Evolutionary conservation across 2,329 filamentous ascomycete genomes (phyloP), one percentile per base, ranked within the genome.

Genomic region (Cladophialophora psammophila): DNA sequence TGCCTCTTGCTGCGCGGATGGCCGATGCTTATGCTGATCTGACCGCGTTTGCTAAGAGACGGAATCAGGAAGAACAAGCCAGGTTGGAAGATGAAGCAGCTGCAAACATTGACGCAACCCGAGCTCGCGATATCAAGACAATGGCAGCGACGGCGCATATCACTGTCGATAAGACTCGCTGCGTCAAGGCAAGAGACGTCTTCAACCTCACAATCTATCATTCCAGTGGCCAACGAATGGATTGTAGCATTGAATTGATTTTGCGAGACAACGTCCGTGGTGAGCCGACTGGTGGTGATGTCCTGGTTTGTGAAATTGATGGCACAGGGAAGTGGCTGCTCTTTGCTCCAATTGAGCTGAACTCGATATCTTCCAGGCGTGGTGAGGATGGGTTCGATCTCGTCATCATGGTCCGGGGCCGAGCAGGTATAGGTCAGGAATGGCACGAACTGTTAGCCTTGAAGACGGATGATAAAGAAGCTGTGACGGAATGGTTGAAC

Each of bases 281-380:
- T 57, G 84, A 86, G 40, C 87, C 90, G 69, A 82, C 55, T 26
- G 72, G 86, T 57, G 93, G 94, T 6, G 95, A 99, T 77, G 77
- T 99, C n/a, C 86, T 99, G 26, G 90, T 99, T 64, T 94, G 94
- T 72, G 94, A 98, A 78, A 88, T 93, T n/a, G 93, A 93, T 53
- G 86, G 87, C 60, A 85, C 86, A 5, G 88, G 90, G 13, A 87
- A 88, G 61, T 98, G 93, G 88, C 85, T 99, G 4, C 85, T 99
- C 0, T 97, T 99, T 74, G 91, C 94, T n/a, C 94, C 95, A 0
- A 84, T 97, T n/a, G 84, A 89, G 18, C 84, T 88, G 70, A 83
- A 85, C 40, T 85, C 87, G 67, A 85, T 96, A 20, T 98, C 95
- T 12, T 92, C 93, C 58, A 89, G 94, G 45, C 88, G 85, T 67